Evolutionary conservation across 805 yeast genomes (phyloP).

Genomic region (Saccharomycopsis sp.): DNA sequence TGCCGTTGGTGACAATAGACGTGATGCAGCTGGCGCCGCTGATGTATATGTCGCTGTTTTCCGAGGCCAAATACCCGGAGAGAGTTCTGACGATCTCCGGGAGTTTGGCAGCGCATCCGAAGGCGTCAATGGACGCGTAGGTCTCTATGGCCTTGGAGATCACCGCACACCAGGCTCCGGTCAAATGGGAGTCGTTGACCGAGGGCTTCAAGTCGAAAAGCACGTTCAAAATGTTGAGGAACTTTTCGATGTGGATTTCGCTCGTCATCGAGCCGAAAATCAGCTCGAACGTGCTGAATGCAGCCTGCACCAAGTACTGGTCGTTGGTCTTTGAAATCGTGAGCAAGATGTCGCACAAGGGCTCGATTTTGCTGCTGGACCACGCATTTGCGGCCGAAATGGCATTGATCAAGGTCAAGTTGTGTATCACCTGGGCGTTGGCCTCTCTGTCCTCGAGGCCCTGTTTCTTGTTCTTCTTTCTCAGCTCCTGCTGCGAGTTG

Average conservation of each 20-base stretch:
- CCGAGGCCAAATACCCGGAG: constrained; percentile 60
- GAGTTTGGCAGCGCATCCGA: constrained; percentile 46
- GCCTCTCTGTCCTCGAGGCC: constrained; percentile 24
- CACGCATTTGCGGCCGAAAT: constrained; percentile 74
- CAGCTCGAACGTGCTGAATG: constrained; percentile 80
- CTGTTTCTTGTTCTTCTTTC: constrained; percentile 29
- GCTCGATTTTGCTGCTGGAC: constrained; percentile 66
- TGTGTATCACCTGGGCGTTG: constrained; percentile 54
- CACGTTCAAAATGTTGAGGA: constrained; percentile 56
- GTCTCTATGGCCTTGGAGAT: constrained; percentile 72
- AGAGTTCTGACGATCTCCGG: constrained; percentile 53
- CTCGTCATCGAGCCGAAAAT: constrained; percentile 60
- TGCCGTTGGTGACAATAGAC: constrained; percentile 62
- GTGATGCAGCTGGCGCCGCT: constrained; percentile 85
- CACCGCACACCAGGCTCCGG: constrained; percentile 94
- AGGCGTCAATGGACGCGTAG: constrained; percentile 45
- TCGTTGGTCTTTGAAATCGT: constrained; percentile 76
- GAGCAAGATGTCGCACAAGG: constrained; percentile 68
- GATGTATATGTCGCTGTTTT: constrained; percentile 48
- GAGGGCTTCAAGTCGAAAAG: constrained; percentile 79
- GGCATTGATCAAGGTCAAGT: constrained; percentile 65
- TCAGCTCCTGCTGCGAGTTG: constrained; percentile 28
- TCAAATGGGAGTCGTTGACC: constrained; percentile 71
- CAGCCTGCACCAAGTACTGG: constrained; percentile 73
- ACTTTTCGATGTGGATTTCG: constrained; percentile 56